These are phyloP conservation scores for Teratosphaeria zuluensis DNA, from an alignment of 2,329 filamentous ascomycete species.

Conservation along the genomic window DNA sequence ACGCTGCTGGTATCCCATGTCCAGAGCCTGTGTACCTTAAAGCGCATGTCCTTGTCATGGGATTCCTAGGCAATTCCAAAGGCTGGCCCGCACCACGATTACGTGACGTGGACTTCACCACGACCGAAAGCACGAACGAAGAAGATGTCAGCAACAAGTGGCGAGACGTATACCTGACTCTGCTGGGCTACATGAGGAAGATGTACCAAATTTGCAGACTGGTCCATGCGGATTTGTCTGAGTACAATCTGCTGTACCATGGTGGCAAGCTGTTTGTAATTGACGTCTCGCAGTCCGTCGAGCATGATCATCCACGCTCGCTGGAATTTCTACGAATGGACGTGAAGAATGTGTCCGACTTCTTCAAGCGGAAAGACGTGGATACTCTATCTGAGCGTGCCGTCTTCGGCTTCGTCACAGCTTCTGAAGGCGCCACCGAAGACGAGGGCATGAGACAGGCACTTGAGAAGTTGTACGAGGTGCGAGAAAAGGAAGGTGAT, in stretches of 20 bases:
- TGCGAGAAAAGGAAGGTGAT: constrained; percentile 33
- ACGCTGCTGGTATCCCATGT: constrained; percentile 76
- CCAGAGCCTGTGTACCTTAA: constrained; percentile 83
- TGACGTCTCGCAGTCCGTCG: constrained; percentile 94
- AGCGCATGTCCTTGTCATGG: constrained; percentile 92
- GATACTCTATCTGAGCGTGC: constrained; percentile 67
- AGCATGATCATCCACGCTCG: constrained; percentile 87
- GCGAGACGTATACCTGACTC: constrained; percentile 68
- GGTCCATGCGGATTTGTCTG: constrained; percentile 91
- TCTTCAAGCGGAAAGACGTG: constrained; percentile 79
- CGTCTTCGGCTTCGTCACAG: constrained; percentile 77
- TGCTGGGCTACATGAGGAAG: constrained; percentile 79
- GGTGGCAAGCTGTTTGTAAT: constrained; percentile 79
- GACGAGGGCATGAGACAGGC: constrained; percentile 51
- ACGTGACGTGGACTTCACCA: constrained; percentile 67
- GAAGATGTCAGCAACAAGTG: constrained; percentile 56
- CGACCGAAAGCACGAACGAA: constrained; percentile 43
- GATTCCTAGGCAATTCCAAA: constrained; percentile 76
- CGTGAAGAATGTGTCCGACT: constrained; percentile 92
- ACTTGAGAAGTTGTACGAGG: constrained; percentile 58
- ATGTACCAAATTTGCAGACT: constrained; percentile 89
- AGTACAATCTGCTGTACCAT: constrained; percentile 96
- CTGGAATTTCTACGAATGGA: constrained; percentile 96
- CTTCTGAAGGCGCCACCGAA: constrained; percentile 49
- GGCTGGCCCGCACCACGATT: constrained; percentile 83